A percentile compares a stretch with the other conserved stretches of the same genome.
Conservation (phyloP, 768 basidiomycete genomes). For the Lactifluus volemus region DNA sequence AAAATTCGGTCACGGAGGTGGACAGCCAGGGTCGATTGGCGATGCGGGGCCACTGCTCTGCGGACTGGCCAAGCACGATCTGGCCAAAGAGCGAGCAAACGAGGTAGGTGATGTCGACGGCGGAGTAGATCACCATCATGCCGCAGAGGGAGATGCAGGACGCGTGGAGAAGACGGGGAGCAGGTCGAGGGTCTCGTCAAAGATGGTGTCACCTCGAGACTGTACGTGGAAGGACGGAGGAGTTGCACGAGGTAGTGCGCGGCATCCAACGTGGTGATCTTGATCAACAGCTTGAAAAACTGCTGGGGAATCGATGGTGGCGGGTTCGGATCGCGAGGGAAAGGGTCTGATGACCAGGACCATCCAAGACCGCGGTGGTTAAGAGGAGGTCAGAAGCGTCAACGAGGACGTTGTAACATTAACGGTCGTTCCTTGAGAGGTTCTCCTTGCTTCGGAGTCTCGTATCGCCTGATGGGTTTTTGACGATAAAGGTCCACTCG, state of each 20-base stretch:
- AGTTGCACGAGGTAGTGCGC: conserved; percentile 10
- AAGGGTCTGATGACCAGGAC: conserved; percentile 16
- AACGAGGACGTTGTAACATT: background rate
- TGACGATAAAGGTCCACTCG: conserved; percentile 13
- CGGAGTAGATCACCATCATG: conserved; percentile 16
- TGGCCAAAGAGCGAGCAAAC: conserved; percentile 23
- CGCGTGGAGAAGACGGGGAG: background rate
- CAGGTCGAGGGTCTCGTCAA: conserved; percentile 1
- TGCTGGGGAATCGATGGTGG: background rate
- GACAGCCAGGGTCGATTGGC: conserved; percentile 31
- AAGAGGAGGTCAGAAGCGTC: conserved; percentile 17
- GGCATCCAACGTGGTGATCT: conserved; percentile 2
- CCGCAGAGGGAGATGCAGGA: conserved; percentile 4
- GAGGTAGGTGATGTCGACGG: conserved; percentile 22
- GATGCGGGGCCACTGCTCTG: conserved; percentile 30
- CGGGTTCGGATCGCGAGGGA: background rate
- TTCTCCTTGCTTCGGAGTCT: background rate
- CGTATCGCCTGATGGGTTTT: conserved; percentile 6
- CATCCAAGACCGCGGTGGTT: conserved; percentile 20
- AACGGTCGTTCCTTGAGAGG: conserved; percentile 1
- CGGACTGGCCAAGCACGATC: conserved; percentile 26
- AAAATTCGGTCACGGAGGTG: conserved; percentile 33
- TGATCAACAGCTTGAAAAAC: background rate
- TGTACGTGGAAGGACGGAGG: conserved; percentile 5
- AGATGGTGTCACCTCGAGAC: conserved; percentile 15